Evolutionary conservation across 805 yeast species (phyloP).

Genomic region (Metschnikowia peoriensis): DNA sequence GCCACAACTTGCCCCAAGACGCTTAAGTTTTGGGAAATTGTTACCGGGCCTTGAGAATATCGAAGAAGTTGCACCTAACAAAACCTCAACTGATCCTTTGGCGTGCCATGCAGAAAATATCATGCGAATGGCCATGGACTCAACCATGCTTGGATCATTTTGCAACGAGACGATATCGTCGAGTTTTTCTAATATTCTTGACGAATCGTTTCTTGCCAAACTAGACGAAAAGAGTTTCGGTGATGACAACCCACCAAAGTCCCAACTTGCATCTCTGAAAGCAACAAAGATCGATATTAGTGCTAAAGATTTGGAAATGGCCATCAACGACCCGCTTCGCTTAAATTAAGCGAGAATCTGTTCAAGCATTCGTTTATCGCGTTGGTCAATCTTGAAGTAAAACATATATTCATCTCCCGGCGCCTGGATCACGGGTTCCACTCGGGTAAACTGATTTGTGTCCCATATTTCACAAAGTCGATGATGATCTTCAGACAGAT

Average conservation of each 20-base stretch:
- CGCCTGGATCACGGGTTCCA: not conserved
- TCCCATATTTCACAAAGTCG: conserved; percentile 4
- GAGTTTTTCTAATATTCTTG: conserved; percentile 30
- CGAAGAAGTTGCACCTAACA: not conserved
- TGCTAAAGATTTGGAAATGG: conserved; percentile 37
- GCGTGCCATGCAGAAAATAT: conserved; percentile 48
- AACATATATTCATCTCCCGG: conserved; percentile 21
- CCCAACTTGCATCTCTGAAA: conserved; percentile 13
- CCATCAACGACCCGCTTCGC: conserved; percentile 23
- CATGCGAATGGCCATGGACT: conserved; percentile 46
- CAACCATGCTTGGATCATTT: conserved; percentile 45
- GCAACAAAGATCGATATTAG: conserved; percentile 34
- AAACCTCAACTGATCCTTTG: conserved; percentile 34
- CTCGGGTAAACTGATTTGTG: not conserved
- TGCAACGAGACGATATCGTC: conserved; percentile 37
- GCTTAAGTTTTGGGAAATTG: not conserved
- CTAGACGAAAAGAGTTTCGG: conserved; percentile 13
- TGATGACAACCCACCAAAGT: not conserved
- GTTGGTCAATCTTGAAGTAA: conserved; percentile 17
- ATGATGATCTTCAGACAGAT: not conserved
- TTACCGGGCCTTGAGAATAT: not conserved
- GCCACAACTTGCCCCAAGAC: not conserved
- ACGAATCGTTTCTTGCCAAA: conserved; percentile 29
- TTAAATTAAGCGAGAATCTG: not conserved
- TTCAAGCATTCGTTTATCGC: conserved; percentile 20